A percentile compares a stretch with the other conserved stretches of the same genome.
phyloP scores from a whole-genome alignment of 1,284 basidiomycete species.

The Malassezia psittaci region DNA sequence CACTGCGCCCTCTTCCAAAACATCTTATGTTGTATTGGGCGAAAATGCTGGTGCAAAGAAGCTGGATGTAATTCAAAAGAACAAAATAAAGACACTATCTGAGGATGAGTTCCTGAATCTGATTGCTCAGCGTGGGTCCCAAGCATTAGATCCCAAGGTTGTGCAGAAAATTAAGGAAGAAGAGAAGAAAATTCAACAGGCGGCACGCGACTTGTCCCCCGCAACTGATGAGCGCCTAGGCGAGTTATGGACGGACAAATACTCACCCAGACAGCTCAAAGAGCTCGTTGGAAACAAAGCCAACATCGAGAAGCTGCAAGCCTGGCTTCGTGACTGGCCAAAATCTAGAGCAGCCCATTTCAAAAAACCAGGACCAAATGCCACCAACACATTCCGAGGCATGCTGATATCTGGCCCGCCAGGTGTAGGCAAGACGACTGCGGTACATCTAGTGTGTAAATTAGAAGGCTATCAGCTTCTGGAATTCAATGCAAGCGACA shows the following conservation, averaged over 20 bases:
- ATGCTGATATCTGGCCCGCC: slow-evolving; percentile 85
- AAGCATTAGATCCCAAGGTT: slow-evolving; percentile 63
- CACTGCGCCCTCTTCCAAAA: slow-evolving; percentile 75
- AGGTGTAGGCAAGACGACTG: slow-evolving; percentile 94
- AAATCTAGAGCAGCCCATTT: slow-evolving; percentile 50
- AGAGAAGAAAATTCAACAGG: slow-evolving; percentile 51
- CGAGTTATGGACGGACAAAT: slow-evolving; percentile 81
- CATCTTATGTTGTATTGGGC: slow-evolving; percentile 79
- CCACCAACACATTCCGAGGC: slow-evolving; percentile 74
- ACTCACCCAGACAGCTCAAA: slow-evolving; percentile 74
- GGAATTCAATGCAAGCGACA: slow-evolving; percentile 91
- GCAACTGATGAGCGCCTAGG: slow-evolving; percentile 30
- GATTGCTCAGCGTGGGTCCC: slow-evolving; percentile 30
- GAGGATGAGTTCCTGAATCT: slow-evolving; percentile 82
- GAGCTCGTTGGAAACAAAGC: slow-evolving; percentile 93
- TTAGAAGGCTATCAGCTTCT: slow-evolving; percentile 80
- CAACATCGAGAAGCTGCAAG: slow-evolving; percentile 68
- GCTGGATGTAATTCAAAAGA: slow-evolving; percentile 70
- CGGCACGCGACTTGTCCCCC: slow-evolving; percentile 29
- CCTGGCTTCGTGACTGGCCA: slow-evolving; percentile 76
- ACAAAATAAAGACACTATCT: slow-evolving; percentile 61
- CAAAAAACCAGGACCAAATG: slow-evolving; percentile 87
- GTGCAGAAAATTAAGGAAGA: slow-evolving; percentile 74
- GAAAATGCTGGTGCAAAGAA: slow-evolving; percentile 79
- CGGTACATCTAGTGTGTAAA: slow-evolving; percentile 82